phyloP scores from a whole-genome alignment of 1,139 yeast genomes.

The Chernovozyma sophiae-reginae region DNA sequence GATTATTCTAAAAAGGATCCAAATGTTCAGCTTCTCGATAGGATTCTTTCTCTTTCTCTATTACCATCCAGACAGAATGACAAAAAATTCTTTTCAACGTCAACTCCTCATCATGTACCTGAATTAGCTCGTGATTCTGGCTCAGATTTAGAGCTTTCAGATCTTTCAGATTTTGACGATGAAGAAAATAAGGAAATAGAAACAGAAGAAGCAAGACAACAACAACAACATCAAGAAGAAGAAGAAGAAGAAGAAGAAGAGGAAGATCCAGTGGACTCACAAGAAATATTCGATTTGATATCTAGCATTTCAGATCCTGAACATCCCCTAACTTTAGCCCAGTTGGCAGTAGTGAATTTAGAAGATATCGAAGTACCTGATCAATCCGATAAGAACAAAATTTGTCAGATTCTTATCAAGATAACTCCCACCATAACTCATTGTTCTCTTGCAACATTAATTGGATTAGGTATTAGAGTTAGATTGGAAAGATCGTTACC shows the following conservation, averaged over 20 bases:
- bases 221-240: conserved; percentile 30
- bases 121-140: conserved; percentile 8
- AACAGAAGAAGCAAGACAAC: conserved; percentile 14
- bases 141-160: conserved; percentile 8
- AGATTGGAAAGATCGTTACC: conserved; percentile 87
- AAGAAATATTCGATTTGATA: conserved; percentile 58
- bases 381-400: conserved; percentile 40
- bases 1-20: conserved; percentile 6
- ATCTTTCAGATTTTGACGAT: no score
- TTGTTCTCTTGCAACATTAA: conserved; percentile 91
- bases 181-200: conserved; percentile 2
- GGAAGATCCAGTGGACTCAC: conserved; percentile 69
- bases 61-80: conserved; percentile 11
- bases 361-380: conserved; percentile 71
- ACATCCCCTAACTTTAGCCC: conserved; percentile 93
- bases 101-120: conserved; percentile 17
- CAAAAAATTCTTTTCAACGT: conserved; percentile 16
- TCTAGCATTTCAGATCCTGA: conserved; percentile 95
- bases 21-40: conserved; percentile 17
- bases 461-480: conserved; percentile 92
- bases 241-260: conserved; percentile 30
- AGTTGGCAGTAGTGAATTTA: conserved; percentile 87
- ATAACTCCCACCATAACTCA: conserved; percentile 98
- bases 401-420: conserved; percentile 73
- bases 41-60: conserved; percentile 23